Evolutionary conservation across 1,284 basidiomycete species (phyloP), one percentile per base, ranked within the genome.

Genomic region (Irpex lacteus): DNA sequence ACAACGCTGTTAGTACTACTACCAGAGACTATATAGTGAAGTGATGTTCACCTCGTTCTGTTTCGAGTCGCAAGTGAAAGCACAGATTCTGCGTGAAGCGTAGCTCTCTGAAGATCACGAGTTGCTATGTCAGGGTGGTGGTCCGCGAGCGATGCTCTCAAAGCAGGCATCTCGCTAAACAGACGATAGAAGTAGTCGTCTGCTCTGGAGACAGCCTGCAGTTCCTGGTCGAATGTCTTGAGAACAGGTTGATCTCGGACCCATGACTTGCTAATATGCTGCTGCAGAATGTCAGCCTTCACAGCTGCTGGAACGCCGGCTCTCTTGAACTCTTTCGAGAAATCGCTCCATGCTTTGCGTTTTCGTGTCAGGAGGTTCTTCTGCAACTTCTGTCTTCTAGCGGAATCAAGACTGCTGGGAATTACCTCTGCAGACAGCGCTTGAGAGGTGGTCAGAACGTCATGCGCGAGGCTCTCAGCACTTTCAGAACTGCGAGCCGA

Each of bases 321-420:
- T 1, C 86, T 85, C 71, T 94, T 94, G 47, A 98, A 81, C 72
- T 96, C 94, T 77, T 95, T 97, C 67, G 98, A 81, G 19, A 98
- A 80, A 73, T 98, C 95, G 34, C 91, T 88, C 86, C 91, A 96
- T 0, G 96, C 96, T 73, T 95, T 95, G 65, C 92, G 84, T 78
- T 99, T 99, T 37, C 94, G 86, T 6, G 90, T 86, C 59, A 96
- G 75, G 4, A 92, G 77, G 44, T 90, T 86, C 75, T 97, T 98
- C 68, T 87, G 82, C 54, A 86, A 81, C 77, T 94, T 96, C 64
- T 82, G 81, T 60, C 90, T 87, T 57, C 86, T 88, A 66, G 91
- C 87, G 38, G 81, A 78, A 2, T 86, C 73, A 0, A 83, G 67
- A 21, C 73, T 74, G 2, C 72, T 71, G 0, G 87, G 80, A 8